Evolutionary conservation across 306 rosid species (phyloP).

Genomic region (Prunus kanzakura): DNA sequence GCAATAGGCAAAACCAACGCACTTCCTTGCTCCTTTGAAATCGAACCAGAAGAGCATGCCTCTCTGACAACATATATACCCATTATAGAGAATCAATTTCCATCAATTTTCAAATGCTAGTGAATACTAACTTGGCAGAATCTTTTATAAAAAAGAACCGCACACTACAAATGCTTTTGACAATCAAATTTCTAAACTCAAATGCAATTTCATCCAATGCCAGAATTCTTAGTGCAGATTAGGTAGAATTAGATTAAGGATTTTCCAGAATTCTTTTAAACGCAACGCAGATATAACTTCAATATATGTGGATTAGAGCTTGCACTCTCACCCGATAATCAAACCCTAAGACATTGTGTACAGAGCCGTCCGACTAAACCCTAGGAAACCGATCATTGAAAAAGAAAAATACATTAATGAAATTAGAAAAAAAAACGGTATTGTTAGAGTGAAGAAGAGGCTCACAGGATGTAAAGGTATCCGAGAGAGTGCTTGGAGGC

Average conservation of each 20-base stretch:
- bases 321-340: not conserved
- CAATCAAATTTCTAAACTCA: not conserved
- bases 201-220: not conserved
- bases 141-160: not conserved
- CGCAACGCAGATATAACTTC: too few relatives aligned
- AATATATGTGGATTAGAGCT: not conserved
- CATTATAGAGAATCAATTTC: not conserved
- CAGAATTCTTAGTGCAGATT: not conserved
- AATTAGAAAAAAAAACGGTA: not conserved
- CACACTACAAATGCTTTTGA: not conserved
- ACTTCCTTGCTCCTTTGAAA: conserved; percentile 58
- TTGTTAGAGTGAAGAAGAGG: not conserved
- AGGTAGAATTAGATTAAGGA: not conserved
- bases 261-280: not conserved
- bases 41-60: conserved; percentile 43
- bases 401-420: not conserved
- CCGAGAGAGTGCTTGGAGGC: conserved; percentile 72
- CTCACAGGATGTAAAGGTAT: conserved; percentile 66
- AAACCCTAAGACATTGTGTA: conserved; percentile 9
- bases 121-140: not conserved
- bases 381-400: not conserved
- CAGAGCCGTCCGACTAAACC: not conserved
- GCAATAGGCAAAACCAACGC: conserved; percentile 38
- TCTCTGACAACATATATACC: conserved; percentile 54
- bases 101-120: not conserved